phyloP scores from a whole-genome alignment of 2,329 filamentous ascomycete genomes.

The Lecanicillium sp. region DNA sequence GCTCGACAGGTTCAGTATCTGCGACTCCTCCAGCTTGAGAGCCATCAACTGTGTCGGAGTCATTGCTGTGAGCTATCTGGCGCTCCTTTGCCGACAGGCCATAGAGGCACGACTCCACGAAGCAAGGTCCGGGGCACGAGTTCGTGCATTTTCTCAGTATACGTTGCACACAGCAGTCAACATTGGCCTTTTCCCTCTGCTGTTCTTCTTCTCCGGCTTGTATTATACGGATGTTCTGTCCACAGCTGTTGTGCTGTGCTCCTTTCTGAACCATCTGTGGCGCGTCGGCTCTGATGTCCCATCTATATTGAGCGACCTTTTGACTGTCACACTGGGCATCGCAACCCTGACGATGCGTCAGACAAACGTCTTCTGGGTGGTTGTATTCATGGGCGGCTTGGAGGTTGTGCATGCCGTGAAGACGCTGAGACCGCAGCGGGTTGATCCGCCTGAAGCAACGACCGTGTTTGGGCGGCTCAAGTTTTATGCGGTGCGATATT shows the following conservation, averaged over 20 bases:
- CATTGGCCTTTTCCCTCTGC: conserved; percentile 73
- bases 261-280: conserved; percentile 52
- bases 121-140: conserved; percentile 7
- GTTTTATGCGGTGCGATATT: conserved; percentile 35
- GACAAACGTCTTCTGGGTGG: conserved; percentile 95
- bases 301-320: conserved; percentile 31
- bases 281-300: conserved; percentile 28
- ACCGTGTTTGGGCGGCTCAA: conserved; percentile 26
- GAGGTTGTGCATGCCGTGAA: conserved; percentile 47
- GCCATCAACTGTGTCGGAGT: conserved; percentile 37
- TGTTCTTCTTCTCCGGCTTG: conserved; percentile 93
- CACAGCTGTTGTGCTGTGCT: conserved; percentile 63
- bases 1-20: conserved; percentile 11
- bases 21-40: conserved; percentile 31
- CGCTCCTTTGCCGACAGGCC: conserved; percentile 43
- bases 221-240: conserved; percentile 94
- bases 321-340: conserved; percentile 50
- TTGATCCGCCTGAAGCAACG: conserved; percentile 21
- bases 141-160: conserved; percentile 27
- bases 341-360: conserved; percentile 72
- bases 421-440: conserved; percentile 26
- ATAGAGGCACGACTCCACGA: conserved; percentile 36
- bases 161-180: conserved; percentile 63
- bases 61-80: conserved; percentile 32
- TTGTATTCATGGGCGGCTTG: conserved; percentile 63